Evolutionary conservation across 306 rosid species (phyloP), one percentile per base, ranked within the genome.

Genomic region (Calophaca sinica): DNA sequence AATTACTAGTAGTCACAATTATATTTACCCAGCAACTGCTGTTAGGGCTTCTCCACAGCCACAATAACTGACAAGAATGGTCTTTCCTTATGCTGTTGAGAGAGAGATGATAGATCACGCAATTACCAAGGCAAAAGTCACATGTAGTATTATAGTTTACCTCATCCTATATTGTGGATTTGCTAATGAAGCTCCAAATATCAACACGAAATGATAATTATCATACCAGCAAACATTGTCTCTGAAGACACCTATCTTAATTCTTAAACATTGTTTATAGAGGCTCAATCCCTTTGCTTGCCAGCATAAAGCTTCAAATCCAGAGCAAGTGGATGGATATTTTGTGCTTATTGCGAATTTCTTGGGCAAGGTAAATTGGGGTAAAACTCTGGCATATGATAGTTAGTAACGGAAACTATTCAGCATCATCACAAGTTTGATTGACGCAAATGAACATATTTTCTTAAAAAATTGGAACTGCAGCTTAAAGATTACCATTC

Each of bases 401-500:
- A 39, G 65, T 64, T 10, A 5, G 38, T 66, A 38, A 39, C n/a
- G 20, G 11, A 70, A 66, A 32, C 53, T 49, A 49, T 26, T 62
- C n/a, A 50, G 77, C 36, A 39, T 51, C 35, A 51, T 59, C 46
- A 31, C 53, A 50, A 28, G 11, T 72, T 67, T 2, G 42, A 33
- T 75, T 39, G 62, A 66, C 11, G 65, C 46, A 61, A 65, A 44
- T 13, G 2, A 46, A 50, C 10, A 32, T 42, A 26, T 65, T 12
- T 53, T 69, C 54, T 39, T 14, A 8, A 14, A 31, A 58, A 68
- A 36, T 29, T 12, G 60, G 44, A 45, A 73, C 33, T 75, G 79
- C 15, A 65, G 70, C 73, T 42, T 35, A 36, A 29, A 72, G 71
- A 58, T 62, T 55, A 78, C 78, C 61, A 62, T 39, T 62, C 84